These are phyloP conservation scores for Schizosaccharomyces lindneri DNA, from an alignment of 805 yeast genomes.

Conservation along the genomic window DNA sequence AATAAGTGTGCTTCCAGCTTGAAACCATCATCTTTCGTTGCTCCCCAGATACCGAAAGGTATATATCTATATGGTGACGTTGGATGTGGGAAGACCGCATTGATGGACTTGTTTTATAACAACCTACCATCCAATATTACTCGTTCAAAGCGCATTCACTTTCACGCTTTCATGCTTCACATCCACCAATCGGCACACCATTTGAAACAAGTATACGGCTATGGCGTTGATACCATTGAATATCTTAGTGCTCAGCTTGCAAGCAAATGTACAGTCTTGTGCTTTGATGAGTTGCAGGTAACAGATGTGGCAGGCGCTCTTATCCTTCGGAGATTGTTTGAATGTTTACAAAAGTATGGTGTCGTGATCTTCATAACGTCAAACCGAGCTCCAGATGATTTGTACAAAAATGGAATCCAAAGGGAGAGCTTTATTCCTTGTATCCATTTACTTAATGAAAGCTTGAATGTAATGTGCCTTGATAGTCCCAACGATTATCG, in stretches of 20 bases:
- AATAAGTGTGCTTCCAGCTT: not conserved
- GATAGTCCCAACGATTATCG: conserved; percentile 89
- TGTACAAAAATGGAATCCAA: conserved; percentile 84
- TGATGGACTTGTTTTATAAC: conserved; percentile 81
- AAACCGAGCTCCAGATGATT: conserved; percentile 80
- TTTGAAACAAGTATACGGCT: conserved; percentile 38
- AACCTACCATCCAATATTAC: conserved; percentile 51
- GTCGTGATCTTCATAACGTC: conserved; percentile 79
- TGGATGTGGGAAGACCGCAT: conserved; percentile 95
- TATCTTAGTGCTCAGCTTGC: conserved; percentile 65
- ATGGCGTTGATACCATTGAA: conserved; percentile 63
- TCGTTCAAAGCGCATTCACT: conserved; percentile 62
- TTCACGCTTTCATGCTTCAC: conserved; percentile 91
- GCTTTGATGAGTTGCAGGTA: conserved; percentile 94
- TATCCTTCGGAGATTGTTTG: conserved; percentile 58
- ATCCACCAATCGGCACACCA: conserved; percentile 72
- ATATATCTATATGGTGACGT: conserved; percentile 90
- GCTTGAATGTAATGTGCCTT: conserved; percentile 52
- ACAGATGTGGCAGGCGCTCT: conserved; percentile 97
- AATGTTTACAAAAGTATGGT: conserved; percentile 40
- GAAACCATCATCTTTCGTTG: not conserved
- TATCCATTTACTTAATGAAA: conserved; percentile 47
- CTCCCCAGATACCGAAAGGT: conserved; percentile 36
- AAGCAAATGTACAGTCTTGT: conserved; percentile 45
- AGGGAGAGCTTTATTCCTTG: conserved; percentile 81